Evolutionary conservation across 176 grass and related monocot species (phyloP), one percentile per base, ranked within the genome.

Genomic region (Avena sativa): DNA sequence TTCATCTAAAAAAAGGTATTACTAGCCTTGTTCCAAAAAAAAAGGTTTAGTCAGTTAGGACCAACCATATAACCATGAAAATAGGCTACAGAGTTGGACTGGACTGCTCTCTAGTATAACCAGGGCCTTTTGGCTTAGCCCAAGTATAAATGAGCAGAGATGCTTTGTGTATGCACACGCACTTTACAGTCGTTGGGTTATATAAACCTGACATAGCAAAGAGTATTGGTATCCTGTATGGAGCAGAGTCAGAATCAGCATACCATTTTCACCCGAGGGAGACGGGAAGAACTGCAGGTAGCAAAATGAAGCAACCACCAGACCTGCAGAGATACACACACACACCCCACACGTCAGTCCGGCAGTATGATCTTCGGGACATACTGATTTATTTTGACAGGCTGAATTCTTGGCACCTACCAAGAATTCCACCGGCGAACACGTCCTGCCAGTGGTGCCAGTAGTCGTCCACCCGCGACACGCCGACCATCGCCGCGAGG

Each of bases 371-470:
- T 85, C 47, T 65, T 15, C 57, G 19, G 58, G 20, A 73, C 12
- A 15, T 7, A 56, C 32, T 16, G 12, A 14, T 16, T 4, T 14
- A 43, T 7, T 43, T 43, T 43, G 5, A 43, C 0, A 7, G 40
- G 40, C 5, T 43, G 40, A 43, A 7, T 43, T 43, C 40, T 43
- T 23, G 23, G 8, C n/a, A 44, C 74, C 20, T 61, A 86, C 88
- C 88, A 0, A 90, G 60, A 34, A 90, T 81, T 2, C 84, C 84
- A 46, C 88, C 88, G 5, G 79, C 74, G 9, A 91, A 85, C 51
- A 91, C 86, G 2, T 91, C 89, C 62, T 91, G 89, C 89, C 89
- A 91, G 9, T 91, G 89, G 82, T 91, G 89, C 86, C 89, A 91
- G 86, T 91, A 88, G 82, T 88, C 86, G 2, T 85, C 86, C 2